These are phyloP conservation scores for Taphrina confusa DNA, from an alignment of 1,139 yeast genomes.

Conservation along the genomic window DNA sequence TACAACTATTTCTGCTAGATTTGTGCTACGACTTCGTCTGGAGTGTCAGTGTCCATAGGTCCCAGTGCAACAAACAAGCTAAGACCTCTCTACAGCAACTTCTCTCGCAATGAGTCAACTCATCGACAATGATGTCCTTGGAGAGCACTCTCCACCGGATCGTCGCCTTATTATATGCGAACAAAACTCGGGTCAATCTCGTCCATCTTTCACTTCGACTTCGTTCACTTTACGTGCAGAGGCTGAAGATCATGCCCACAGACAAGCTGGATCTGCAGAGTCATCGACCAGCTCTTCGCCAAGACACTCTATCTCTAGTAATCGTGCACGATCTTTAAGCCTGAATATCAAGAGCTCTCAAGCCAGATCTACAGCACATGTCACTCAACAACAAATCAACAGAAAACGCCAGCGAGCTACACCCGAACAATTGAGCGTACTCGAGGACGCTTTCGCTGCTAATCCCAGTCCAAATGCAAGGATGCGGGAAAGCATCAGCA, in stretches of 20 bases:
- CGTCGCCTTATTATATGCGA: no score
- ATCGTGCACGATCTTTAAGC: slow-evolving; percentile 8
- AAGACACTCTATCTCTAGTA: not conserved
- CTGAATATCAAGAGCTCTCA: slow-evolving; percentile 1
- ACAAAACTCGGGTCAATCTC: no score
- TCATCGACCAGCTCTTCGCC: slow-evolving; percentile 15
- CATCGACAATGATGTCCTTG: no score
- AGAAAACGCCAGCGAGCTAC: slow-evolving; percentile 60
- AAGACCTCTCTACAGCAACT: no score
- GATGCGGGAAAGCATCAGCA: slow-evolving; percentile 69
- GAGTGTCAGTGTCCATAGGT: no score
- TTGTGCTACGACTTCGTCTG: no score
- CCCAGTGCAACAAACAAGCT: no score
- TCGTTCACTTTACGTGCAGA: no score
- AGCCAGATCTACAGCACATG: slow-evolving; percentile 37
- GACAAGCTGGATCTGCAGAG: not conserved
- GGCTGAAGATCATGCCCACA: not conserved
- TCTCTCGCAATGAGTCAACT: no score
- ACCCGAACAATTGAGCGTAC: slow-evolving; percentile 72
- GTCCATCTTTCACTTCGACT: no score
- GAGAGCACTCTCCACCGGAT: no score
- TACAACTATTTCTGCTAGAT: no score
- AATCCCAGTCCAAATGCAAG: slow-evolving; percentile 57
- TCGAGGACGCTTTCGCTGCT: slow-evolving; percentile 67
- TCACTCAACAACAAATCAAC: slow-evolving; percentile 50